phyloP scores from a whole-genome alignment of 768 basidiomycete genomes.

The Lactifluus subvellereus region DNA sequence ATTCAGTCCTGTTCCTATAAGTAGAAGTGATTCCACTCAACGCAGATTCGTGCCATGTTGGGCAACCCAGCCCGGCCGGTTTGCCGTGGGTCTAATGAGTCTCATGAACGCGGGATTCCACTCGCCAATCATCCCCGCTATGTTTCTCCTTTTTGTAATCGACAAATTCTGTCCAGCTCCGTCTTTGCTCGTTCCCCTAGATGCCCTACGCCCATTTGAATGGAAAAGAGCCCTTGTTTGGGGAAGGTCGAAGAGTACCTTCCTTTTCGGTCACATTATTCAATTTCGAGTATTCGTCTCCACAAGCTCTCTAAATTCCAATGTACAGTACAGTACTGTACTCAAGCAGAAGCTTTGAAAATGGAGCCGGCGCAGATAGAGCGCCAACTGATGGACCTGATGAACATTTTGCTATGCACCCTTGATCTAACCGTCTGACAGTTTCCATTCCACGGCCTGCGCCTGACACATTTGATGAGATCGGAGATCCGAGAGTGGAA shows the following conservation, averaged over 20 bases:
- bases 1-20: not conserved
- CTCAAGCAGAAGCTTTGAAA: not conserved
- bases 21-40: not conserved
- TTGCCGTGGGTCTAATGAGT: not conserved
- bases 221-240: not conserved
- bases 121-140: not conserved
- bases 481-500: not conserved
- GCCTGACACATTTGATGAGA: not conserved
- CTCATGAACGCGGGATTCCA: not conserved
- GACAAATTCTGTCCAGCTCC: not conserved
- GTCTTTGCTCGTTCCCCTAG: not conserved
- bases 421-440: not conserved
- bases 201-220: not conserved
- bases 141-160: not conserved
- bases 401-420: not conserved
- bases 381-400: not conserved
- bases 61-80: not conserved
- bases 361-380: not conserved
- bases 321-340: not conserved
- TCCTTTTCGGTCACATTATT: too few species aligned
- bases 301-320: not conserved
- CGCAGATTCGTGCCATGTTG: not conserved
- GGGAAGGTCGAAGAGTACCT: not conserved
- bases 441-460: conserved; percentile 12
- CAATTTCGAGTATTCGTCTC: not conserved